Evolutionary conservation across 2,329 filamentous ascomycete species (phyloP).

Genomic region (Exophiala xenobiotica): DNA sequence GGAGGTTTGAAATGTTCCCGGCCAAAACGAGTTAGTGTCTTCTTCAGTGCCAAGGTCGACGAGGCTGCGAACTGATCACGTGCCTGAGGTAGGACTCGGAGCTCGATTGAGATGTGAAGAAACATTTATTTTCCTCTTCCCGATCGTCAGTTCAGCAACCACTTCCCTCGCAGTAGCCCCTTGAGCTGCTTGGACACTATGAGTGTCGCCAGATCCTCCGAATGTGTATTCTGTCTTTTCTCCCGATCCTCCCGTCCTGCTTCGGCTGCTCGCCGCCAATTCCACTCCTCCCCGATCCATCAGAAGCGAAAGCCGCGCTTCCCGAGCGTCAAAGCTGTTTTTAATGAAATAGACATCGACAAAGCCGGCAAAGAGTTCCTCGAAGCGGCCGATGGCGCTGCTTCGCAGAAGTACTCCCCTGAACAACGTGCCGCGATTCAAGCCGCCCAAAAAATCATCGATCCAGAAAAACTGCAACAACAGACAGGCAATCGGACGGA

Average conservation of each 20-base stretch:
- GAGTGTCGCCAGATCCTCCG: conserved; percentile 50
- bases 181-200: conserved; percentile 37
- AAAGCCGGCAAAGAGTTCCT: conserved; percentile 14
- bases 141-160: background rate
- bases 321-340: conserved; percentile 39
- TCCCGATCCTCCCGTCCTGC: conserved; percentile 42
- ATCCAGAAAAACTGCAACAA: conserved; percentile 66
- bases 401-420: conserved; percentile 64
- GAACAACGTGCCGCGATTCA: conserved; percentile 79
- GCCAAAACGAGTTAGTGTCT: conserved; percentile 9
- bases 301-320: conserved; percentile 40
- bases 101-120: conserved; percentile 7
- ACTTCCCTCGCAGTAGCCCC: conserved; percentile 8
- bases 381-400: conserved; percentile 10
- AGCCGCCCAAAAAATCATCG: conserved; percentile 75
- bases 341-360: conserved; percentile 32
- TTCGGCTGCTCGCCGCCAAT: conserved; percentile 48
- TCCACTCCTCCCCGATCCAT: conserved; percentile 46
- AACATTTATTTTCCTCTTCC: conserved; percentile 2
- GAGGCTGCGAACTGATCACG: background rate
- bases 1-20: conserved; percentile 5
- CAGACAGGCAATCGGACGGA: conserved; percentile 63
- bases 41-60: conserved; percentile 6
- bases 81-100: no score
- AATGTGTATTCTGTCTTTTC: conserved; percentile 53